phyloP scores from a whole-genome alignment of 2,329 filamentous ascomycete species.

The Aspergillus sp. region DNA sequence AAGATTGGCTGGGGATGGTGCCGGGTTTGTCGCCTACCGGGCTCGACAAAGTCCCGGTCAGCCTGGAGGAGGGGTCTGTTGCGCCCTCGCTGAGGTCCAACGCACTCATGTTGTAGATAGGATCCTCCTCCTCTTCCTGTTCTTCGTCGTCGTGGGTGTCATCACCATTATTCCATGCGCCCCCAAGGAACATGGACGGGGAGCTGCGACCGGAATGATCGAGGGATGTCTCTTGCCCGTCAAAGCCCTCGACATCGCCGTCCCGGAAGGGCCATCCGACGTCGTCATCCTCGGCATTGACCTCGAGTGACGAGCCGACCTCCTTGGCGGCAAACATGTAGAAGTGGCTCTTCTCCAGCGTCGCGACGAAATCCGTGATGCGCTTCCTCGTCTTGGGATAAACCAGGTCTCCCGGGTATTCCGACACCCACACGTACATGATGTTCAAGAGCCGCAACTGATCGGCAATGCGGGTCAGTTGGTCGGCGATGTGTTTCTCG shows the following conservation, averaged over 20 bases:
- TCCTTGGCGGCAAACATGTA: conserved; percentile 84
- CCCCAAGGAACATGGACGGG: conserved; percentile 33
- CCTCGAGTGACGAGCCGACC: conserved; percentile 75
- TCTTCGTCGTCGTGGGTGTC: conserved; percentile 32
- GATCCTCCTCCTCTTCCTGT: conserved; percentile 39
- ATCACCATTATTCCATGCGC: conserved; percentile 21
- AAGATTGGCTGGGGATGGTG: conserved; percentile 43
- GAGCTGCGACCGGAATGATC: conserved; percentile 43
- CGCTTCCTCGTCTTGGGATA: conserved; percentile 69
- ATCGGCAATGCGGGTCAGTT: conserved; percentile 73
- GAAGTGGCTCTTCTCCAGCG: conserved; percentile 73
- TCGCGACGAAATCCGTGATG: conserved; percentile 71
- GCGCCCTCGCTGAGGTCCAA: conserved; percentile 41
- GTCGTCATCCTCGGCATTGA: conserved; percentile 82
- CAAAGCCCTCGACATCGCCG: conserved; percentile 52
- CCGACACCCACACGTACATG: conserved; percentile 82
- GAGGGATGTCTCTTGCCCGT: conserved; percentile 42
- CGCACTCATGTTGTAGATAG: conserved; percentile 39
- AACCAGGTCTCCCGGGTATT: conserved; percentile 92
- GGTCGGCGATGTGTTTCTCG: conserved; percentile 69
- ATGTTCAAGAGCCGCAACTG: conserved; percentile 83
- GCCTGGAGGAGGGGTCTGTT: conserved; percentile 36
- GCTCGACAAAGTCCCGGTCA: conserved; percentile 40
- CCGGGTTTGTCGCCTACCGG: conserved; percentile 37
- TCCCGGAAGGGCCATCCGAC: conserved; percentile 88